phyloP scores from a whole-genome alignment of 257 asterid genomes.

The Cinchona pubescens region DNA sequence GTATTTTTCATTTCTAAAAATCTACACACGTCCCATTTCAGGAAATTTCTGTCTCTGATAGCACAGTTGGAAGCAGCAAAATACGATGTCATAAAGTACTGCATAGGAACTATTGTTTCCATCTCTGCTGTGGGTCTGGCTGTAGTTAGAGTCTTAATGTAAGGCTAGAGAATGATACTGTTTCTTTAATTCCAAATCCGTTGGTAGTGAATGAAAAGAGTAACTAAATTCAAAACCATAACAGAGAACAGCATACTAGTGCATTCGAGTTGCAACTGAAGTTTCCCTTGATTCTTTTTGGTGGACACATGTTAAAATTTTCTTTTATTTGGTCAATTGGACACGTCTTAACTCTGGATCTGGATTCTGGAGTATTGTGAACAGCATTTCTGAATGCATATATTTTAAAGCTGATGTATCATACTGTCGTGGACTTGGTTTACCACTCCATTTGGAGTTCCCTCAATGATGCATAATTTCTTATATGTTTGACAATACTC shows the following conservation, averaged over 20 bases:
- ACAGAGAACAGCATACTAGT: neutral
- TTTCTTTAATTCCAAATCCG: neutral
- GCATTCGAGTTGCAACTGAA: neutral
- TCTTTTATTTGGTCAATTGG: neutral
- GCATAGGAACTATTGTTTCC: conserved; percentile 88
- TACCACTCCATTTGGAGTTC: neutral
- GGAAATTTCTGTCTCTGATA: conserved; percentile 80
- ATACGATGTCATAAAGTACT: conserved; percentile 87
- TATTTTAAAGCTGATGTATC: neutral
- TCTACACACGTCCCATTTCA: conserved; percentile 27
- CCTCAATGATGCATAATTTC: neutral
- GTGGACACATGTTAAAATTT: conserved; percentile 4
- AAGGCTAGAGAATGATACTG: conserved; percentile 16
- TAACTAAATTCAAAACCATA: neutral
- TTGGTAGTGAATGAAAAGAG: conserved; percentile 8
- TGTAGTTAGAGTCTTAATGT: conserved; percentile 67
- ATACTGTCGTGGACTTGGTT: no score
- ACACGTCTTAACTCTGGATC: neutral
- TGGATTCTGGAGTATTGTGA: neutral
- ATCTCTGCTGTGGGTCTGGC: conserved; percentile 86
- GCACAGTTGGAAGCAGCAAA: conserved; percentile 94
- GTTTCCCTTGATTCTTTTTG: neutral
- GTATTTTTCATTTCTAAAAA: neutral
- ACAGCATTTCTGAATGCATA: neutral
- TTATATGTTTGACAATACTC: neutral